Evolutionary conservation across 2,329 filamentous ascomycete species (phyloP), one percentile per base, ranked within the genome.

Genomic region (Graphium sp.): DNA sequence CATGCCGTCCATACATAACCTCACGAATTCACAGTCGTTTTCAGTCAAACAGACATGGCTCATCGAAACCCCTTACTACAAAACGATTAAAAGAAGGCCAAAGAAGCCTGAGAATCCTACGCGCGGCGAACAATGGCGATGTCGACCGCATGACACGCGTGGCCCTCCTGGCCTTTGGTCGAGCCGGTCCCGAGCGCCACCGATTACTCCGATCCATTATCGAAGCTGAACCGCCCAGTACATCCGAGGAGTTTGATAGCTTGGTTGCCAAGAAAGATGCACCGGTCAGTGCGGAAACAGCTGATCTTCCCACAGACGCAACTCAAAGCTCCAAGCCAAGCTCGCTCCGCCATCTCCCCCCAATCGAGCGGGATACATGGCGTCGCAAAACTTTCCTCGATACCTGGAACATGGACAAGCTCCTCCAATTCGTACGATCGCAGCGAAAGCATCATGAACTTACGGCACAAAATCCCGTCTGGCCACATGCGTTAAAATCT

Each of bases 51-150:
- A 40, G 46, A 17, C 12, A 35, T 1, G 45, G 43, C 6, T 31
- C 38, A 18, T 34, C 43, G 5, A 33, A 36, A 7, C 50, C 53
- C n/a, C 35, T 63, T 12, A 44, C 49, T 8, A 42, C 54, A 15
- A n/a, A n/a, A n/a, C n/a, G n/a, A n/a, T n/a, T n/a, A n/a, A n/a
- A n/a, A n/a, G n/a, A n/a, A n/a, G 66, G 58, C 3, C 46, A 48
- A 25, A 44, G 50, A 15, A 39, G 48, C n/a, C 49, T 70, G 13
- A 56, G 58, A 20, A 50, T 46, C 8, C 46, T 76, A 1, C 55
- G 60, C 19, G 62, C 62, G 3, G 67, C 67, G 37, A 65, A 66
- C 35, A 42, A 49, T 8, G 70, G 70, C 19, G 52, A 66, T 34
- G 34, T 50, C 19, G 28, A 35, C 0, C 56, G 58, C 28, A 56